phyloP scores from a whole-genome alignment of 257 asterid species.

The Lycium ferocissimum region DNA sequence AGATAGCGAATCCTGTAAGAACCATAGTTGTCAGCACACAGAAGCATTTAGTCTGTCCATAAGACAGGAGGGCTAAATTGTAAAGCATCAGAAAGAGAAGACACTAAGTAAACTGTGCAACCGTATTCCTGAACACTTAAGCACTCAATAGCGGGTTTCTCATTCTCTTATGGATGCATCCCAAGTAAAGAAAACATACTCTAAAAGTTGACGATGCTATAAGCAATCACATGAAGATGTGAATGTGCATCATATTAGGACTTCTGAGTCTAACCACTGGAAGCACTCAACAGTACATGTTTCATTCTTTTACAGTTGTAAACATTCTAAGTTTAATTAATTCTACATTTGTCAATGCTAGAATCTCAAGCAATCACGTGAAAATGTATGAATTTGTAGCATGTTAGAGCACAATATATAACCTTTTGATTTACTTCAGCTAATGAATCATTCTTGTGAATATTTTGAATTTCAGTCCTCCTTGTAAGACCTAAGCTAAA shows the following conservation, averaged over 20 bases:
- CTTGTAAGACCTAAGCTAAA: neutral
- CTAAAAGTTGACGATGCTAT: neutral
- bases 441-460: neutral
- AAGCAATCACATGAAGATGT: slow-evolving; percentile 1
- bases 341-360: neutral
- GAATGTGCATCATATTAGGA: neutral
- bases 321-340: neutral
- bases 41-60: slow-evolving; percentile 11
- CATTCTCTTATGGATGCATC: neutral
- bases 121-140: neutral
- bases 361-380: neutral
- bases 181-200: neutral
- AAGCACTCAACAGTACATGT: neutral
- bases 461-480: neutral
- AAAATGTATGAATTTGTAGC: neutral
- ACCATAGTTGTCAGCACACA: slow-evolving; percentile 27
- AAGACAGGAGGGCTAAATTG: neutral
- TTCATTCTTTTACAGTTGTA: neutral
- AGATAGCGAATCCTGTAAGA: slow-evolving; percentile 94
- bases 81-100: slow-evolving; percentile 19
- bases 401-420: neutral
- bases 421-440: neutral
- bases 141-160: neutral
- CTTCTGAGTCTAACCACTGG: neutral
- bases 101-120: neutral